Evolutionary conservation across 2,329 filamentous ascomycete genomes (phyloP), one percentile per base, ranked within the genome.

Genomic region (Botrytis paeoniae): DNA sequence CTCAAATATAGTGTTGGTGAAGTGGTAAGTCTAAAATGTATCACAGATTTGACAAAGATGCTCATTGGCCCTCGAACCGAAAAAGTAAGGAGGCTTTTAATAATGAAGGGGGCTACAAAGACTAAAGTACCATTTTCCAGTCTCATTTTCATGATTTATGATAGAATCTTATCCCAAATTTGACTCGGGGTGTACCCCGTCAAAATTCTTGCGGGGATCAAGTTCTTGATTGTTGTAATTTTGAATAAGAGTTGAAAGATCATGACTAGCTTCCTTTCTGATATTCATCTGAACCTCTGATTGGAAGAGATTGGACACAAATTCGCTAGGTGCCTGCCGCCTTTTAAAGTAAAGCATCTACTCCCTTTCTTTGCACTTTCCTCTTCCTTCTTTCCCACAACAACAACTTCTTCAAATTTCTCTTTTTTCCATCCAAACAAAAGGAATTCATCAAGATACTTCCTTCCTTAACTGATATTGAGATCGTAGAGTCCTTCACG

Each of bases 401-500:
- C 48, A 66, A 48, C 61, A 68, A 16, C 59, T 61, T 32, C 54
- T 14, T 22, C 12, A 37, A 25, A 35, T 41, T 22, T 41, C 16
- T 48, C 20, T 41, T 45, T 70, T 37, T 32, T 22, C 9, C 29
- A 45, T 29, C 48, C 32, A 20, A 48, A 5, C 8, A 32, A 32
- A 59, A 45, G 29, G 3, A 35, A 41, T 51, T 22, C 7, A 35
- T 35, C 29, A 32, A 66, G 9, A 25, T 39, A 18, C 10, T 37
- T 43, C 37, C 29, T 51, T 41, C 35, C 59, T 18, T 5, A 9
- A 60, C 39, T 54, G 60, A 35, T 45, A 32, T 39, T 22, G 20
- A 70, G 41, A 18, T 73, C 59, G 59, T 60, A 41, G 32, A 70
- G 59, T 73, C 66, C 37, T 70, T 54, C 43, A 35, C 35, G n/a